Evolutionary conservation across 371 early-diverging fungal genomes (phyloP), one percentile per base, ranked within the genome.

Genomic region (Circinella minor): DNA sequence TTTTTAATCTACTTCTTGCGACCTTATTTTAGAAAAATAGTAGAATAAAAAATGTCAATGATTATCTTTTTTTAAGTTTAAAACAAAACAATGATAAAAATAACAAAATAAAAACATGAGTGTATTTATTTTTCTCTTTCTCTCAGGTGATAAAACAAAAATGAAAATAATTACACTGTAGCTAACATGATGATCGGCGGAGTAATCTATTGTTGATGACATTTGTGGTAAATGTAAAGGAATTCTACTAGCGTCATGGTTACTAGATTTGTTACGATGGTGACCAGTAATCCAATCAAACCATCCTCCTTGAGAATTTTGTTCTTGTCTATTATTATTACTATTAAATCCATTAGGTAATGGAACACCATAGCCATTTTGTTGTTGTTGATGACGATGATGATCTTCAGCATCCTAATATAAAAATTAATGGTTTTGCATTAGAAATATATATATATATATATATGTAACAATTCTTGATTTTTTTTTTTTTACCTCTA

Each of bases 1-100:
- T 89, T 77, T 91, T 91, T 68, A 94, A 75, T 55, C 87, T 86
- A 63, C 80, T 80, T 49, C 84, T 78, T 17, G 93, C 92, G 14
- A 82, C 85, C 76, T 88, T 74, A 55, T 34, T 38, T 17, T 5
- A 59, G 47, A 63, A 47, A 36, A 47, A 51, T n/a, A 36, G n/a
- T n/a, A n/a, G n/a, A 64, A 36, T 4, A 10, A 13, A 61, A 13
- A 47, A 36, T 15, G 63, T 63, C 47, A 20, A 14, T 43, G 14
- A 38, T 38, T 63, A n/a, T n/a, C 2, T 27, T 27, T 27, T 27
- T 27, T 27, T 27, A 27, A 43, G 11, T 43, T 43, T 11, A 43
- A 3, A 43, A 43, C 43, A 43, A 9, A 43, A 43, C 43, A 43
- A 43, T 43, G n/a, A n/a, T n/a, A n/a, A n/a, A n/a, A 43, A 3